A percentile compares a stretch with the other conserved stretches of the same genome.
These are phyloP conservation scores for Aspergillus leporis DNA, from an alignment of 495 filamentous ascomycete genomes.

Conservation along the genomic window DNA sequence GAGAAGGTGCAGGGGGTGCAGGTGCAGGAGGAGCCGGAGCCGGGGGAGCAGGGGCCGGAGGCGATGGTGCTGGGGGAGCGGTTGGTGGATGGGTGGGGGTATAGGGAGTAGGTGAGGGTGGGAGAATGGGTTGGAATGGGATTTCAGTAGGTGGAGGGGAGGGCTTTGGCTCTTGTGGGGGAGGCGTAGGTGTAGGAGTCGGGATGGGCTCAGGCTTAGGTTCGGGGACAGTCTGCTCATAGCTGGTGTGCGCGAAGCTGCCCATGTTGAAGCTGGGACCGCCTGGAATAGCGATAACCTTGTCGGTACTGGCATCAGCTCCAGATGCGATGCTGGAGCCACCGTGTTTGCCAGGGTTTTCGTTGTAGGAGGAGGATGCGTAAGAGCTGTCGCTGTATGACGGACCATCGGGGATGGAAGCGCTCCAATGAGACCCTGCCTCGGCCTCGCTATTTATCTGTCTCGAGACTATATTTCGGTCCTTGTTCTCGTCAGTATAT, in stretches of 20 bases:
- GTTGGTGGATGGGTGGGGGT: slow-evolving; percentile 11
- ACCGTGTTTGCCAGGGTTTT: not conserved
- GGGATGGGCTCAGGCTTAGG: slow-evolving; percentile 21
- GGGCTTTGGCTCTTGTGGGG: slow-evolving; percentile 6
- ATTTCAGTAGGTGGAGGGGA: slow-evolving; percentile 11
- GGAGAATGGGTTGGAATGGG: slow-evolving; percentile 14
- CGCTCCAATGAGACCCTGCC: slow-evolving; percentile 28
- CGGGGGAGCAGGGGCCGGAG: slow-evolving; percentile 14
- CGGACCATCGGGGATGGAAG: slow-evolving; percentile 29
- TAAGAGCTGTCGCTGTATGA: slow-evolving; percentile 20
- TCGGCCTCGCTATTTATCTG: slow-evolving; percentile 28
- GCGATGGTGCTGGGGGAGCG: slow-evolving; percentile 22
- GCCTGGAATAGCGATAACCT: slow-evolving; percentile 32
- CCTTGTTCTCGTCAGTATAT: not conserved
- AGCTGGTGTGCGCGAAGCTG: slow-evolving; percentile 21
- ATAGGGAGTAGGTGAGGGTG: slow-evolving; percentile 22
- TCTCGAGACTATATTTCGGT: slow-evolving; percentile 11
- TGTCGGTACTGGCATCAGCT: slow-evolving; percentile 23
- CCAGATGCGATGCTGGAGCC: slow-evolving; percentile 16
- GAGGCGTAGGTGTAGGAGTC: slow-evolving; percentile 12
- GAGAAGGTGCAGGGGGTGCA: slow-evolving; percentile 22
- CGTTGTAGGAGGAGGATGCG: not conserved
- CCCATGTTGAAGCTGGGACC: slow-evolving; percentile 29
- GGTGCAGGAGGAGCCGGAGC: slow-evolving; percentile 17
- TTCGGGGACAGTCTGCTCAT: slow-evolving; percentile 20